A percentile compares a stretch with the other conserved stretches of the same genome.
Evolutionary conservation across 2,329 filamentous ascomycete species (phyloP).

Genomic region (Sarocladium oryzae): DNA sequence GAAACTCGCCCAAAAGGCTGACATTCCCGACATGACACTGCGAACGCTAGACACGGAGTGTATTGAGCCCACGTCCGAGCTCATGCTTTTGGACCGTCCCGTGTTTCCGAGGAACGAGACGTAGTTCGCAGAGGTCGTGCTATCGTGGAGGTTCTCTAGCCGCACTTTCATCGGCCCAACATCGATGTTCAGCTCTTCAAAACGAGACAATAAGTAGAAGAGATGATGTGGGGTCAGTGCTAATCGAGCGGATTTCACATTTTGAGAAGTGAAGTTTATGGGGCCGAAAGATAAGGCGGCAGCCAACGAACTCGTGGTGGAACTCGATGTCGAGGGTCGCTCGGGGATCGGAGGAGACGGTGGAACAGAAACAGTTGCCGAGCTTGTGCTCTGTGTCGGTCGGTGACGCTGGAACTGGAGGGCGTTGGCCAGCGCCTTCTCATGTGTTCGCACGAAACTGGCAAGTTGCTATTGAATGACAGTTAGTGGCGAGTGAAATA

Average conservation of each 20-base stretch:
- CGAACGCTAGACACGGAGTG: slow-evolving; percentile 94
- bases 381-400: slow-evolving; percentile 57
- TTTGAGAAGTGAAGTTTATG: slow-evolving; percentile 77
- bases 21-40: slow-evolving; percentile 97
- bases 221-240: slow-evolving; percentile 93
- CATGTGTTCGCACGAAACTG: slow-evolving; percentile 92
- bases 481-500: slow-evolving; percentile 4
- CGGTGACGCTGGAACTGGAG: slow-evolving; percentile 73
- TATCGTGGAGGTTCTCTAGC: slow-evolving; percentile 88
- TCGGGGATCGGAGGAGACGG: slow-evolving; percentile 52
- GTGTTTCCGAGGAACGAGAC: slow-evolving; percentile 84
- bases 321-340: slow-evolving; percentile 58
- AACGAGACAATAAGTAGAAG: slow-evolving; percentile 91
- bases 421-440: slow-evolving; percentile 94
- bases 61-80: slow-evolving; percentile 82
- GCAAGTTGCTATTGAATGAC: slow-evolving; percentile 68
- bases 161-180: slow-evolving; percentile 96
- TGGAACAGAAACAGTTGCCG: slow-evolving; percentile 41
- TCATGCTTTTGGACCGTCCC: slow-evolving; percentile 70
- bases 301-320: slow-evolving; percentile 69
- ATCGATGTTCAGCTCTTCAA: slow-evolving; percentile 84
- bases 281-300: slow-evolving; percentile 82
- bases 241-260: slow-evolving; percentile 81
- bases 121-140: slow-evolving; percentile 81
- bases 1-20: slow-evolving; percentile 82